Conservation (phyloP, 805 yeast genomes). For the Candida piceae region DNA sequence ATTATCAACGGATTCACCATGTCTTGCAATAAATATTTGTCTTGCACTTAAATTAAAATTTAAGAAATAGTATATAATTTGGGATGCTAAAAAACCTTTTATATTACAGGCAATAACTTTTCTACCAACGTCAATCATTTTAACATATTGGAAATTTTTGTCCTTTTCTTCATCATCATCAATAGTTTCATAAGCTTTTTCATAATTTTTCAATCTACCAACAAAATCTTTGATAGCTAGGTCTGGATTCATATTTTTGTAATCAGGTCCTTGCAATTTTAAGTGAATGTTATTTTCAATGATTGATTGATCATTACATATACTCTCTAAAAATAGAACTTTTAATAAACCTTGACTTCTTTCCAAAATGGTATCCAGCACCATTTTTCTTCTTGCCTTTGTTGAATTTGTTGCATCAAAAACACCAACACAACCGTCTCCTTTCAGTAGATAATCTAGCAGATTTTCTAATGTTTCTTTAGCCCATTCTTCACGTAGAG, state of each 20-base stretch:
- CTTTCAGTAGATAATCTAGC: slow-evolving; percentile 72
- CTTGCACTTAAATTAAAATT: slow-evolving; percentile 86
- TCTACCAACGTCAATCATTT: slow-evolving; percentile 94
- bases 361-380: slow-evolving; percentile 51
- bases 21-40: slow-evolving; percentile 92
- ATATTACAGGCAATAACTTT: slow-evolving; percentile 90
- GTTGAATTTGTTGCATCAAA: slow-evolving; percentile 84
- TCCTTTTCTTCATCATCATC: slow-evolving; percentile 65
- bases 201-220: slow-evolving; percentile 76
- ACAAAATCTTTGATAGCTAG: slow-evolving; percentile 76
- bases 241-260: slow-evolving; percentile 77
- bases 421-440: slow-evolving; percentile 88
- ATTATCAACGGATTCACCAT: slow-evolving; percentile 89
- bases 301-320: slow-evolving; percentile 73
- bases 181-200: slow-evolving; percentile 83
- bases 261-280: slow-evolving; percentile 91
- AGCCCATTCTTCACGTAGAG: slow-evolving; percentile 90
- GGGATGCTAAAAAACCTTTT: slow-evolving; percentile 83
- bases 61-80: slow-evolving; percentile 82
- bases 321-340: slow-evolving; percentile 79
- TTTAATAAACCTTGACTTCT: slow-evolving; percentile 60
- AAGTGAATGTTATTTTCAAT: slow-evolving; percentile 78
- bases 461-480: slow-evolving; percentile 85
- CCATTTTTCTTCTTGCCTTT: slow-evolving; percentile 53
- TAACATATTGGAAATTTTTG: slow-evolving; percentile 73